Evolutionary conservation across 78 protist species (phyloP).

Genomic region (Neovahlkampfia damariscottae): DNA sequence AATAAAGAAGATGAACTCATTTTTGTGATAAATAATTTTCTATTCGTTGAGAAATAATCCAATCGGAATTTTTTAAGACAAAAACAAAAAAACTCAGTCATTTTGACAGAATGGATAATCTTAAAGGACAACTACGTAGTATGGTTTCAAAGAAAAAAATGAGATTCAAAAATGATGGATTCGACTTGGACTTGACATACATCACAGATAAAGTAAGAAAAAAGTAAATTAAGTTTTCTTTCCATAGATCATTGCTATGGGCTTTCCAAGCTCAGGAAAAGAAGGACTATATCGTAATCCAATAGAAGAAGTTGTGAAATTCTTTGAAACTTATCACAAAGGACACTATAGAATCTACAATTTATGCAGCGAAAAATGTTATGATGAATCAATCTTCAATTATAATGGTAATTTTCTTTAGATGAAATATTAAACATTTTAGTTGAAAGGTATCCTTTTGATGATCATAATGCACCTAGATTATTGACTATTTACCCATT

Average conservation of each 20-base stretch:
- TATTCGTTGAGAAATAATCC: too few relatives aligned
- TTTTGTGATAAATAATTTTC: too few relatives aligned
- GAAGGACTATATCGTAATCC: slow-evolving; percentile 30
- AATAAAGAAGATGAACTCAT: too few relatives aligned
- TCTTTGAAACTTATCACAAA: slow-evolving; percentile 32
- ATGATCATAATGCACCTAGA: slow-evolving; percentile 80
- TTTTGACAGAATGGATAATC: too few relatives aligned
- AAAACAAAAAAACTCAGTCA: too few relatives aligned
- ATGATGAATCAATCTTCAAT: slow-evolving; percentile 19
- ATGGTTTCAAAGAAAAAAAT: slow-evolving; percentile 30
- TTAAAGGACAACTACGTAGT: too few relatives aligned
- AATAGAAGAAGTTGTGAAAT: slow-evolving; percentile 2
- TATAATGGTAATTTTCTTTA: too few relatives aligned
- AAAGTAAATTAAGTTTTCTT: too few relatives aligned
- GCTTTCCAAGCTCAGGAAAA: slow-evolving; percentile 29
- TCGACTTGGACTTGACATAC: slow-evolving; percentile 41
- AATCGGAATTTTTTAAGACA: too few relatives aligned
- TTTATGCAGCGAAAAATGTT: slow-evolving; percentile 45
- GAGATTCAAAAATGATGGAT: slow-evolving; percentile 16
- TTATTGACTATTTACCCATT: slow-evolving; percentile 47
- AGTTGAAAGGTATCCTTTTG: slow-evolving; percentile 14
- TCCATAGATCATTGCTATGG: slow-evolving; percentile 40
- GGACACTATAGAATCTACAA: slow-evolving; percentile 41
- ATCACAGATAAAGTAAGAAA: too few relatives aligned
- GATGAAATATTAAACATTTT: not conserved